These are phyloP conservation scores for Candida sp. DNA, from an alignment of 1,139 yeast genomes.

Conservation along the genomic window DNA sequence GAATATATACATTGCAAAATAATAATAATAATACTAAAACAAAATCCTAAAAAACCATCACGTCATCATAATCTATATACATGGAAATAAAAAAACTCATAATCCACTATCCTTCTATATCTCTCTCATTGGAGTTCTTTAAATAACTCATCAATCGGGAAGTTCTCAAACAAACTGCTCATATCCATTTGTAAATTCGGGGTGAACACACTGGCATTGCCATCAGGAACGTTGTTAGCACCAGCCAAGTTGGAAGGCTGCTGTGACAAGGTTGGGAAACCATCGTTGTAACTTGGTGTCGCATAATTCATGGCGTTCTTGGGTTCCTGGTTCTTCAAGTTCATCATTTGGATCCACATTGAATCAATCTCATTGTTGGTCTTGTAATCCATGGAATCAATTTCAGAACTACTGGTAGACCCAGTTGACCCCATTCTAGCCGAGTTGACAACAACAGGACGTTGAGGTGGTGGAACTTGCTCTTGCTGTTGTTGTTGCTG, in stretches of 20 bases:
- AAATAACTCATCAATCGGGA: conserved; percentile 19
- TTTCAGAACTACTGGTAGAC: conserved; percentile 12
- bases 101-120: not conserved
- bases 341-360: conserved; percentile 35
- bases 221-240: not conserved
- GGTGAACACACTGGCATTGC: not conserved
- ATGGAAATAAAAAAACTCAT: not conserved
- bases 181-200: conserved; percentile 5
- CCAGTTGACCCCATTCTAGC: not conserved
- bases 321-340: conserved; percentile 20
- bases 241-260: not conserved
- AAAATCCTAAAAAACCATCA: not conserved
- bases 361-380: conserved; percentile 28
- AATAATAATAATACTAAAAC: not conserved
- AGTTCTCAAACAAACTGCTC: conserved; percentile 15
- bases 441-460: not conserved
- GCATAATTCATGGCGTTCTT: conserved; percentile 2
- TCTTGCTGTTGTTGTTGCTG: not conserved
- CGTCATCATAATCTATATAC: conserved; percentile 4
- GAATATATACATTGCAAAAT: not conserved
- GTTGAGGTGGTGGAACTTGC: not conserved
- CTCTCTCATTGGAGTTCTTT: conserved; percentile 13
- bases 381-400: conserved; percentile 15
- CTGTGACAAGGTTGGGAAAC: not conserved
- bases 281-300: not conserved